Conservation (phyloP, 768 basidiomycete genomes). For the Lentinula raphanica region DNA sequence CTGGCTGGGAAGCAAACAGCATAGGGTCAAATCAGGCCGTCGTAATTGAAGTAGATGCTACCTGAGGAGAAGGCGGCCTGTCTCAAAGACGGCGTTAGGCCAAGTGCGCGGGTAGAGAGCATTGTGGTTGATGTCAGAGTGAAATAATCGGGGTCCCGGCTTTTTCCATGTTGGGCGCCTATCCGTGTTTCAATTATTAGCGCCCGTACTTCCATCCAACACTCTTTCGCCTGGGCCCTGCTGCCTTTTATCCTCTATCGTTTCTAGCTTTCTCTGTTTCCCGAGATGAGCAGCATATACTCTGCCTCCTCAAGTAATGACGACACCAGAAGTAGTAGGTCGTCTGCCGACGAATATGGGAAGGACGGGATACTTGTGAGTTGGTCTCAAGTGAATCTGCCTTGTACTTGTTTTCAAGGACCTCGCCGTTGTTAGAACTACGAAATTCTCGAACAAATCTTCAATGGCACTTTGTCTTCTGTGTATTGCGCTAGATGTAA, state of each 20-base stretch:
- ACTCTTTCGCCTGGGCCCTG: too few relatives aligned
- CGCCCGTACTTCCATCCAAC: too few relatives aligned
- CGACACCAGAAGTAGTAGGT: not conserved
- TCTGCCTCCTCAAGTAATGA: not conserved
- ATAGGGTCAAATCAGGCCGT: too few relatives aligned
- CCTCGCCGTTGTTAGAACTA: slow-evolving; percentile 27
- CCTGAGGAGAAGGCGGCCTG: slow-evolving; percentile 2
- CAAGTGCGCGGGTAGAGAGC: slow-evolving; percentile 6
- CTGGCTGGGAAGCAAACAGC: slow-evolving; percentile 2
- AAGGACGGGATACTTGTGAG: not conserved
- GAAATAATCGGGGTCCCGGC: not conserved
- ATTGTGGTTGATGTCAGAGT: not conserved
- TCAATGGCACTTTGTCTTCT: slow-evolving; percentile 17
- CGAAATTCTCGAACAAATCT: slow-evolving; percentile 31
- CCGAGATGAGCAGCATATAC: too few relatives aligned
- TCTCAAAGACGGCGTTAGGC: slow-evolving; percentile 1
- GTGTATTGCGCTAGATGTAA: slow-evolving; percentile 39
- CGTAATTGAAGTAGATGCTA: too few relatives aligned
- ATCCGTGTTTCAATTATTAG: too few relatives aligned
- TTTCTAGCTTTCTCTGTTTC: too few relatives aligned
- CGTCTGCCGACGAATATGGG: not conserved
- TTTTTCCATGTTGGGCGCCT: too few relatives aligned
- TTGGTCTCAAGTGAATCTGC: not conserved
- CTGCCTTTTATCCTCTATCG: too few relatives aligned
- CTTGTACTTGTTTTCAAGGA: not conserved